Conservation (phyloP, 352 stramenopile genomes). For the Phytophthora nicotianae region DNA sequence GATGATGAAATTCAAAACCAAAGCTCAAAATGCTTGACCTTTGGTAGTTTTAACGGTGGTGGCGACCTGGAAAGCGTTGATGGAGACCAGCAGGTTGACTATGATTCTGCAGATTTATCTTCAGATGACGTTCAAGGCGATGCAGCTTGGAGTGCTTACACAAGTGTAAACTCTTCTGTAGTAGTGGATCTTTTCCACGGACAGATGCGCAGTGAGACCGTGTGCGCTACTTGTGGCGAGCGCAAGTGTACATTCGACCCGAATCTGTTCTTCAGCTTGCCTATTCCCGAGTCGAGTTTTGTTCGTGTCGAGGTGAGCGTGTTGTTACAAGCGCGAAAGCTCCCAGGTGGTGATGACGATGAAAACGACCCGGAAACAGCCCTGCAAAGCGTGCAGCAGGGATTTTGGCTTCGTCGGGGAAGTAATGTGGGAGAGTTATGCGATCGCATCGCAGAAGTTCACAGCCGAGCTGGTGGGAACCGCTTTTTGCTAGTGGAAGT, state of each 20-base stretch:
- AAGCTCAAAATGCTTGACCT: constrained; percentile 38
- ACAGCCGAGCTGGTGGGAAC: constrained; percentile 41
- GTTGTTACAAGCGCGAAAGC: constrained; percentile 58
- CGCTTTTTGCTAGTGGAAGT: constrained; percentile 76
- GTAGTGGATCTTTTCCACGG: constrained; percentile 97
- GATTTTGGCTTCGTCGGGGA: constrained; percentile 67
- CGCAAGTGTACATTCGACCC: constrained; percentile 97
- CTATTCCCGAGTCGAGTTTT: constrained; percentile 88
- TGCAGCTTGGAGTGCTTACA: constrained; percentile 93
- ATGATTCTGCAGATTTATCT: constrained; percentile 15
- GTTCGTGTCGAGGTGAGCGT: constrained; percentile 71
- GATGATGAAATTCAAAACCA: constrained; percentile 34
- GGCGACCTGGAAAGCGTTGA: constrained; percentile 50
- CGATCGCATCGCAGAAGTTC: constrained; percentile 47
- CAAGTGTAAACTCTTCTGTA: constrained; percentile 93
- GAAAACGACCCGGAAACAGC: constrained; percentile 14
- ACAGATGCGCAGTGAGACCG: constrained; percentile 94
- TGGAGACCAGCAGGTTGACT: constrained; percentile 18
- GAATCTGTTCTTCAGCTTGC: constrained; percentile 95
- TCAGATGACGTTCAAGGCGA: constrained; percentile 84
- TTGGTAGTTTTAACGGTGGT: constrained; percentile 36
- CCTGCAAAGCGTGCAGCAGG: constrained; percentile 28
- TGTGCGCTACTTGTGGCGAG: constrained; percentile 92
- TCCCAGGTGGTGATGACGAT: constrained; percentile 7
- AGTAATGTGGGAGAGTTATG: constrained; percentile 50